These are phyloP conservation scores for Cucurbita pepo DNA, from an alignment of 306 rosid genomes.

Conservation along the genomic window DNA sequence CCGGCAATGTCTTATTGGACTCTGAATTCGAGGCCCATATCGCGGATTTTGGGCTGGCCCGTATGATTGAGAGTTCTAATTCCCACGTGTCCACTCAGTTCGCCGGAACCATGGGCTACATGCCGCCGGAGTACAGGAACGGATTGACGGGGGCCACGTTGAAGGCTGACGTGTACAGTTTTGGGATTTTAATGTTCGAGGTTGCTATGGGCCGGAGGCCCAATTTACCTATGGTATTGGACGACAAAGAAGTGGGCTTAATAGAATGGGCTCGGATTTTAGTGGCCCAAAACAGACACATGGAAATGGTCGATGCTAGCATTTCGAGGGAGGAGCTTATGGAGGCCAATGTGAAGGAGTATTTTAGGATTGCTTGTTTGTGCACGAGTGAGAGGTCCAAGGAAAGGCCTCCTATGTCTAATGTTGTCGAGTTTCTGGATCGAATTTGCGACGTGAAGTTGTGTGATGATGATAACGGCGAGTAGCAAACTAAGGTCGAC, in stretches of 20 bases:
- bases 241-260: conserved; percentile 23
- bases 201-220: conserved; percentile 44
- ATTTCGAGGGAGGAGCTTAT: conserved; percentile 27
- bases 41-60: conserved; percentile 83
- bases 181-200: conserved; percentile 71
- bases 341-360: conserved; percentile 37
- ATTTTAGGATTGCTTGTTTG: conserved; percentile 43
- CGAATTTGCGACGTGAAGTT: conserved; percentile 2
- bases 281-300: conserved; percentile 25
- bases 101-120: conserved; percentile 87
- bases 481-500: not conserved
- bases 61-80: conserved; percentile 28
- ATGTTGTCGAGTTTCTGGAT: conserved; percentile 22
- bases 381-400: conserved; percentile 33
- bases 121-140: conserved; percentile 77
- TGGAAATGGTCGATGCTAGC: conserved; percentile 49
- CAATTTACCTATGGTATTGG: conserved; percentile 26
- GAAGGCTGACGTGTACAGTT: conserved; percentile 74
- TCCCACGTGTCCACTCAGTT: conserved; percentile 73
- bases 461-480: not conserved
- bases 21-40: conserved; percentile 54
- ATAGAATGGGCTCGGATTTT: conserved; percentile 56
- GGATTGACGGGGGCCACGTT: conserved; percentile 42
- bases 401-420: conserved; percentile 43
- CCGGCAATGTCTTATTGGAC: conserved; percentile 63